These are phyloP conservation scores for Moesziomyces antarcticus DNA, from an alignment of 1,284 basidiomycete species.

Conservation along the genomic window DNA sequence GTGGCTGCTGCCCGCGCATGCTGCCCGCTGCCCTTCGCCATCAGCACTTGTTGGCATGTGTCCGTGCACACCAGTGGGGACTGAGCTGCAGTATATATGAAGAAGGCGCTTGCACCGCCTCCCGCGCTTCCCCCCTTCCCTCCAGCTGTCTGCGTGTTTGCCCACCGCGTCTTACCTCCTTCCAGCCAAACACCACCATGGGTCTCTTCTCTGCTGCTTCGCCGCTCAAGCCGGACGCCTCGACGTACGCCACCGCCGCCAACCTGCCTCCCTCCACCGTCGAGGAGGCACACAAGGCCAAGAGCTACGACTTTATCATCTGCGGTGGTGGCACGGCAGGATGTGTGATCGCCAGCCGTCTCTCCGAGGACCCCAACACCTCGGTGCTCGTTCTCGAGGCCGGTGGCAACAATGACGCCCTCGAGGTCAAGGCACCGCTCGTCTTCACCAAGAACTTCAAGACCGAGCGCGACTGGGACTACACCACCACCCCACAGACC, in stretches of 20 bases:
- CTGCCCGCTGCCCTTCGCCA: no score
- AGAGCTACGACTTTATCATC: constrained; percentile 52
- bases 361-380: constrained; percentile 51
- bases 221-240: constrained; percentile 22
- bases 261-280: constrained; percentile 33
- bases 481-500: constrained; percentile 49
- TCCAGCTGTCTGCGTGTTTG: background rate
- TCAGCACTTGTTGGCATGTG: no score
- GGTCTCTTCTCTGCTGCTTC: constrained; percentile 42
- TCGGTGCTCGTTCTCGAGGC: constrained; percentile 57
- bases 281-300: constrained; percentile 38
- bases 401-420: constrained; percentile 47
- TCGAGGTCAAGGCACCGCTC: constrained; percentile 50
- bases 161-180: background rate
- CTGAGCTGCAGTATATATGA: no score
- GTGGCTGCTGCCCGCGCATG: no score
- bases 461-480: constrained; percentile 56
- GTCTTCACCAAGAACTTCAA: constrained; percentile 55
- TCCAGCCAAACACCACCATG: constrained; percentile 17
- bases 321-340: constrained; percentile 59
- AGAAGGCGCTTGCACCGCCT: background rate
- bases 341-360: constrained; percentile 52
- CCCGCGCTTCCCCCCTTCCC: background rate
- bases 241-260: constrained; percentile 39
- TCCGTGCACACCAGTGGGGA: no score